Evolutionary conservation across 495 filamentous ascomycete genomes (phyloP).

Genomic region (Corynascus novoguineensis): DNA sequence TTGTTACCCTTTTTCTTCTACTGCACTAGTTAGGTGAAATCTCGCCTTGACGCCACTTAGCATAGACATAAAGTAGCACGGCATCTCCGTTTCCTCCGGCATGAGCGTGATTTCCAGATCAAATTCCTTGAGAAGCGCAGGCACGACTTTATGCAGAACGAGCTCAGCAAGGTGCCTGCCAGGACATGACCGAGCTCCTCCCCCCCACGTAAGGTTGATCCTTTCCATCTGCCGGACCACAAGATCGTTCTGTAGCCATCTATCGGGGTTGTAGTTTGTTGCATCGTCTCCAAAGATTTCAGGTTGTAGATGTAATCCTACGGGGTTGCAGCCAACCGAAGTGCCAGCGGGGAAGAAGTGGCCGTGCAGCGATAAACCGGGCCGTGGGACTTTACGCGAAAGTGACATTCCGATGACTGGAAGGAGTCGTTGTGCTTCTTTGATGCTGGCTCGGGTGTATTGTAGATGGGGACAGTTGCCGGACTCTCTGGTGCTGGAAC

Average conservation of each 20-base stretch:
- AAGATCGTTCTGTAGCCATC: slow-evolving; percentile 46
- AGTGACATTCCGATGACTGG: slow-evolving; percentile 54
- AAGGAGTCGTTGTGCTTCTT: slow-evolving; percentile 57
- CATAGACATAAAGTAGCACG: slow-evolving; percentile 38
- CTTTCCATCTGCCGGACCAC: slow-evolving; percentile 39
- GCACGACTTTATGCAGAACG: slow-evolving; percentile 60
- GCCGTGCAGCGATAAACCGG: slow-evolving; percentile 46
- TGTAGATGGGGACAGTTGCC: slow-evolving; percentile 23
- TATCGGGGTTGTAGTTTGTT: slow-evolving; percentile 47
- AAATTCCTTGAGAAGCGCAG: slow-evolving; percentile 56
- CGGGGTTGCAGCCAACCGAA: slow-evolving; percentile 55
- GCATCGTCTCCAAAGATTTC: slow-evolving; percentile 52
- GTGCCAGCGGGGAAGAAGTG: slow-evolving; percentile 48
- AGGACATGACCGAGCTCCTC: slow-evolving; percentile 61
- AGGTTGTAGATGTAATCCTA: slow-evolving; percentile 50
- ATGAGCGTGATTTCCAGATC: slow-evolving; percentile 35
- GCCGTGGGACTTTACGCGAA: slow-evolving; percentile 50
- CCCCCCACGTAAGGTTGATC: slow-evolving; percentile 53
- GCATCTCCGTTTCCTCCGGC: slow-evolving; percentile 21
- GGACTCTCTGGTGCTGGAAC: neutral
- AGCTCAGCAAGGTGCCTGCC: slow-evolving; percentile 60
- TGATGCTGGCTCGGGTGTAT: slow-evolving; percentile 57
- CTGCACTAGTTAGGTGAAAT: slow-evolving; percentile 14
- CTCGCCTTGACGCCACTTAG: slow-evolving; percentile 33
- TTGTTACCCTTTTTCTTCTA: neutral